A percentile compares a stretch with the other conserved stretches of the same genome.
These are phyloP conservation scores for Phytophthora litchii DNA, from an alignment of 352 stramenopile species.

Conservation along the genomic window DNA sequence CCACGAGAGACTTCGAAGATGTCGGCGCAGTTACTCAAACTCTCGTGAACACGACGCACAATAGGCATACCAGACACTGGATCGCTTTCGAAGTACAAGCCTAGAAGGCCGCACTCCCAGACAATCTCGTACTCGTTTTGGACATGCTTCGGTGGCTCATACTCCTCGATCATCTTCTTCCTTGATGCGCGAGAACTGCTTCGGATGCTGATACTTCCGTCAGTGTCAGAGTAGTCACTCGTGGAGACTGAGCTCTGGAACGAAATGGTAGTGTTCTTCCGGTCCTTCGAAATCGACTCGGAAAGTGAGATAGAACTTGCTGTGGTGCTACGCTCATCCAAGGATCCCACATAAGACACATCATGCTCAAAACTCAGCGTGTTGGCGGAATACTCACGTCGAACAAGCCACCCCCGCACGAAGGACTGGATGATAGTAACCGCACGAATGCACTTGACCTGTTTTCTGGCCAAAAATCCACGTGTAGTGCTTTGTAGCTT, in stretches of 20 bases:
- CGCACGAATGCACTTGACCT: slow-evolving; percentile 49
- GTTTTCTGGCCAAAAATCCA: slow-evolving; percentile 48
- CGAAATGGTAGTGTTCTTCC: slow-evolving; percentile 59
- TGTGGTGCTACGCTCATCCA: slow-evolving; percentile 53
- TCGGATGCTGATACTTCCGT: slow-evolving; percentile 47
- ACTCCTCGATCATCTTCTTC: slow-evolving; percentile 63
- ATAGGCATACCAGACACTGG: slow-evolving; percentile 82
- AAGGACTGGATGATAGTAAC: slow-evolving; percentile 77
- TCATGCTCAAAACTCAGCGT: slow-evolving; percentile 82
- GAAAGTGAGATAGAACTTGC: slow-evolving; percentile 58
- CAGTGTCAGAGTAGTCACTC: slow-evolving; percentile 66
- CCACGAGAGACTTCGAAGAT: slow-evolving; percentile 86
- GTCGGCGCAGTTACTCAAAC: slow-evolving; percentile 84
- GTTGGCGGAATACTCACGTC: slow-evolving; percentile 77
- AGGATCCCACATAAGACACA: slow-evolving; percentile 75
- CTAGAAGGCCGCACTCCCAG: slow-evolving; percentile 85
- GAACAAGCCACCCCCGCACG: slow-evolving; percentile 81
- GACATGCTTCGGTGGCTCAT: slow-evolving; percentile 70
- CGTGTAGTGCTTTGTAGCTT: slow-evolving; percentile 59
- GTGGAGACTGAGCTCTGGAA: slow-evolving; percentile 59
- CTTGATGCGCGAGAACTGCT: slow-evolving; percentile 58
- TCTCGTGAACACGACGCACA: slow-evolving; percentile 86
- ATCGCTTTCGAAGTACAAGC: slow-evolving; percentile 88
- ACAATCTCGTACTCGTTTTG: slow-evolving; percentile 87
- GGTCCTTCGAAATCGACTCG: slow-evolving; percentile 56